Evolutionary conservation across 441 rosid genomes (phyloP), one percentile per base, ranked within the genome.

Genomic region (Aquilaria agallochum): DNA sequence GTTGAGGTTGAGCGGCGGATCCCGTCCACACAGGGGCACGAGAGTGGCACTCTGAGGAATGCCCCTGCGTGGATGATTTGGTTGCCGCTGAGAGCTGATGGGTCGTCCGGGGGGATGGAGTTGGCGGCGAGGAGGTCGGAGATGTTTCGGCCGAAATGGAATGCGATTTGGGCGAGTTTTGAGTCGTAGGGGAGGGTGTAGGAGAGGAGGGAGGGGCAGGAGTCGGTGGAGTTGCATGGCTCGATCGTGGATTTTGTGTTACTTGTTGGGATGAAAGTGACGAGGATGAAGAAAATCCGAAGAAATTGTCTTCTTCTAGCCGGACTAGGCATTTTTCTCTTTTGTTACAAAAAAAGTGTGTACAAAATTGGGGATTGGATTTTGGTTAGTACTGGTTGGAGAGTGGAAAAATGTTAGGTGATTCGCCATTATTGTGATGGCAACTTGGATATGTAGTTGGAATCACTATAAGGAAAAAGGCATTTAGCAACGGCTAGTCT

Each of bases 11-110:
- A 69, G 11, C 55, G 52, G 31, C 66, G 44, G 53, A 76, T 69
- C 0, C 77, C 77, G 14, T 76, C 74, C 2, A 67, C 70, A 20
- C 80, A 69, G 2, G 80, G 48, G 42, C 80, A 76, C 1, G 65
- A 56, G 60, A 76, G 53, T 34, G 77, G 72, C 4, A 76, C 60
- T 53, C 61, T 72, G 45, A 67, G 3, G 0, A 50, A 6, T 5
- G 65, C 31, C 8, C 50, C 60, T 15, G 68, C 49, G n/a, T 4
- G 50, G 9, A 69, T 15, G 36, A 76, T 60, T 14, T 51, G 72
- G 45, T 63, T 55, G 1, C 2, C 10, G 0, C 55, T 5, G 6
- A 40, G 31, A 4, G 53, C 15, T 0, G 65, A 55, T 30, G 20
- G 15, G 8, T 59, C 52, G 6, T 56, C 20, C 0, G 62, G 55